A percentile compares a stretch with the other conserved stretches of the same genome.
phyloP scores from a whole-genome alignment of 2,329 filamentous ascomycete species.

The Arthroderma sp. region DNA sequence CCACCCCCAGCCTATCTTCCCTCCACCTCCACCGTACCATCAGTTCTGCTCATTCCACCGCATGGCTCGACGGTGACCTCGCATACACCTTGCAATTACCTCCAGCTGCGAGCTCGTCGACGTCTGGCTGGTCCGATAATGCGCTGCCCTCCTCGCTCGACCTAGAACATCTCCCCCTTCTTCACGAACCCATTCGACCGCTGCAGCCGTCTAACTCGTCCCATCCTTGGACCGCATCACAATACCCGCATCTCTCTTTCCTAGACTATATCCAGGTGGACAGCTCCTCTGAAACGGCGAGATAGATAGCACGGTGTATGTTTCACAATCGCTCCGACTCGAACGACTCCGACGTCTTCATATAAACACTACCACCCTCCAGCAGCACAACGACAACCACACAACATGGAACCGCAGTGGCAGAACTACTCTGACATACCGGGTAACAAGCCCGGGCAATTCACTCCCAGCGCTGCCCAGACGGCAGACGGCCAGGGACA shows the following conservation, averaged over 20 bases:
- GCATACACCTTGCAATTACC: neutral
- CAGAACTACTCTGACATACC: slow-evolving; percentile 53
- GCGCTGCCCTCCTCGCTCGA: neutral
- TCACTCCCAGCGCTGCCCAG: slow-evolving; percentile 44
- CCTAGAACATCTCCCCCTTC: neutral
- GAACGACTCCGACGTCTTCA: neutral
- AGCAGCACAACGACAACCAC: neutral
- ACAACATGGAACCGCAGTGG: slow-evolving; percentile 50
- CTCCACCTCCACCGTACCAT: neutral
- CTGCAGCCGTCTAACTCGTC: neutral
- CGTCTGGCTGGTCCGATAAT: neutral
- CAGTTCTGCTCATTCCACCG: neutral
- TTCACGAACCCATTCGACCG: slow-evolving; percentile 6
- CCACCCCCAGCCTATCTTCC: neutral
- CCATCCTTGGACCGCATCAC: neutral
- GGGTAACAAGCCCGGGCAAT: slow-evolving; percentile 51
- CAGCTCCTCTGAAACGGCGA: neutral
- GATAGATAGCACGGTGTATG: neutral
- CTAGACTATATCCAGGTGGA: neutral
- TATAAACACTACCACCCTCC: too few species aligned
- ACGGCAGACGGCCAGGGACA: slow-evolving; percentile 30
- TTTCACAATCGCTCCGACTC: neutral
- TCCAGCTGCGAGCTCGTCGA: neutral
- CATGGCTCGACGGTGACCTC: slow-evolving; percentile 2
- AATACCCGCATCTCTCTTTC: too few species aligned